phyloP scores from a whole-genome alignment of 2,329 filamentous ascomycete species.

The Penicillium sp. region DNA sequence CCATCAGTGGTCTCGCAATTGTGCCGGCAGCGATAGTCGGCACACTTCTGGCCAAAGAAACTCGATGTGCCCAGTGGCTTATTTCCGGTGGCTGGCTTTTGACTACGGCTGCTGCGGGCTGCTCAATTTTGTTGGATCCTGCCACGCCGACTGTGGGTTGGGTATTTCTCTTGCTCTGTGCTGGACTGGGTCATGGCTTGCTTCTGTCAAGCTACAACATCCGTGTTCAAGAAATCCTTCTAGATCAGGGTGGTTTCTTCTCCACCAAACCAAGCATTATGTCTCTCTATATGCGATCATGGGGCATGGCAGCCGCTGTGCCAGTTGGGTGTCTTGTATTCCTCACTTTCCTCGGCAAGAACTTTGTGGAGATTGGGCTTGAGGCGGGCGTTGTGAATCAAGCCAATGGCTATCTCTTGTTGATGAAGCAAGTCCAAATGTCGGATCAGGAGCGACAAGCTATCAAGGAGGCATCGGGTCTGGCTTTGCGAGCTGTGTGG shows the following conservation, averaged over 20 bases:
- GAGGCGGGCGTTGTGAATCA: constrained; percentile 8
- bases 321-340: constrained; percentile 39
- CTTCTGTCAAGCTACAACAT: constrained; percentile 40
- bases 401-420: constrained; percentile 12
- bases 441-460: constrained; percentile 8
- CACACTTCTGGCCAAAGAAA: constrained; percentile 14
- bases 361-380: constrained; percentile 18
- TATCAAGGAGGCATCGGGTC: constrained; percentile 14
- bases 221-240: constrained; percentile 36
- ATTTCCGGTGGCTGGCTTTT: constrained; percentile 42
- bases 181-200: constrained; percentile 42
- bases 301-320: constrained; percentile 45
- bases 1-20: constrained; percentile 29
- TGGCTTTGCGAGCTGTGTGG: constrained; percentile 26
- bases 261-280: constrained; percentile 14
- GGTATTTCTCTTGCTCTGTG: constrained; percentile 34
- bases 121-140: constrained; percentile 34
- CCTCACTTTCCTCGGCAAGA: constrained; percentile 36
- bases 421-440: constrained; percentile 17
- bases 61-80: constrained; percentile 32
- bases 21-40: constrained; percentile 19
- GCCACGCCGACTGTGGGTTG: constrained; percentile 33
- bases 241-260: constrained; percentile 38
- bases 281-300: constrained; percentile 22
- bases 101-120: constrained; percentile 33